Percentiles rank a stretch among this genome's conserved stretches.
These are phyloP conservation scores for Trichocomaceae sp. DNA, from an alignment of 2,329 filamentous ascomycete species.

Conservation along the genomic window DNA sequence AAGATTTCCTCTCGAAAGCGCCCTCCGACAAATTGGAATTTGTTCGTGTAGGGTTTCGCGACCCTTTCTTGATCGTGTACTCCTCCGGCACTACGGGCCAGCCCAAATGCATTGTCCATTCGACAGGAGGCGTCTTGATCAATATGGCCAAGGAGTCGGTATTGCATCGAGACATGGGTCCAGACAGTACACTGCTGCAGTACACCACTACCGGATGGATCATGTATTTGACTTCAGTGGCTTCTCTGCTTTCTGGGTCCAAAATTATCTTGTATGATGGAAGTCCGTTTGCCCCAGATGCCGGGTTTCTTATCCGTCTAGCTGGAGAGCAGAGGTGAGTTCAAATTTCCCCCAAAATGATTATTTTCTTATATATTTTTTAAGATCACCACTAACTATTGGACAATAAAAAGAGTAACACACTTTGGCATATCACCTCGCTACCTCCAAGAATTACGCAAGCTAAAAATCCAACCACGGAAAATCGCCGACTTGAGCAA, in stretches of 20 bases:
- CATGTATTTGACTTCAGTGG: conserved; percentile 67
- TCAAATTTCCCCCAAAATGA: neutral
- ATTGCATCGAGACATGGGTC: conserved; percentile 45
- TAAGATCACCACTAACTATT: too few species aligned
- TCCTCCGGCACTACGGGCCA: conserved; percentile 73
- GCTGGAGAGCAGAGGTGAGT: conserved; percentile 49
- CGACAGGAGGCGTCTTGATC: conserved; percentile 37
- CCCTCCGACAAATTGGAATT: conserved; percentile 44
- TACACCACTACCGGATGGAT: conserved; percentile 77
- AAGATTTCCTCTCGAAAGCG: conserved; percentile 32
- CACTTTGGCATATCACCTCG: conserved; percentile 69
- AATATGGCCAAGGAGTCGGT: conserved; percentile 53
- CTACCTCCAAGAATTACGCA: conserved; percentile 68
- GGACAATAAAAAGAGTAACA: conserved; percentile 55
- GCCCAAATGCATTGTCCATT: conserved; percentile 82
- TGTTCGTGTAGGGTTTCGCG: conserved; percentile 59
- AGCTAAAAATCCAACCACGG: conserved; percentile 55
- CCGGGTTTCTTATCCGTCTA: conserved; percentile 56
- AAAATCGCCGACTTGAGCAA: conserved; percentile 56
- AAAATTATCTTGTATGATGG: conserved; percentile 72
- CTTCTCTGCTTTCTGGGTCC: conserved; percentile 54
- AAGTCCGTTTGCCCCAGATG: conserved; percentile 67
- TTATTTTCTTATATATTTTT: too few species aligned
- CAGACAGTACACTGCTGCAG: conserved; percentile 45
- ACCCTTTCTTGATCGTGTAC: conserved; percentile 73